Evolutionary conservation across 2,329 filamentous ascomycete genomes (phyloP).

Genomic region (Eutypa lata): DNA sequence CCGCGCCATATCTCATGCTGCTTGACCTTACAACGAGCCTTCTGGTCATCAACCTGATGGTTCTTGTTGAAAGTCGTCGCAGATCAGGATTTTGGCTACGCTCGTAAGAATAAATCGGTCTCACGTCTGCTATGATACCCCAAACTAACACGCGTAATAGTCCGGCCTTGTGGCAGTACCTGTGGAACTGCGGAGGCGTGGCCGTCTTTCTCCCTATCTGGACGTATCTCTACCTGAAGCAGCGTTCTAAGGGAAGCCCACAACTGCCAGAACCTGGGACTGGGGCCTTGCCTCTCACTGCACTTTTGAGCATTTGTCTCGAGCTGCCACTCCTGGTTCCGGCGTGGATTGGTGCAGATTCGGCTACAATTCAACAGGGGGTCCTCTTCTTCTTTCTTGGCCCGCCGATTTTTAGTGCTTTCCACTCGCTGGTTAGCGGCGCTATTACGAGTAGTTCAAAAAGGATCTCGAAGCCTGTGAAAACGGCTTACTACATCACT

Average conservation of each 20-base stretch:
- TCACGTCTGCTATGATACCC: too few species aligned
- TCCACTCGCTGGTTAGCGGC: not conserved
- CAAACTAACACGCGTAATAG: slow-evolving; percentile 1
- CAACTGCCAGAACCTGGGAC: not conserved
- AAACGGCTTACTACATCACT: slow-evolving; percentile 3
- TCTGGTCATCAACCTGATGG: slow-evolving; percentile 7
- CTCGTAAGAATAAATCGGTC: not conserved
- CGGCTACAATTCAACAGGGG: not conserved
- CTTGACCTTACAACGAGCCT: slow-evolving; percentile 1
- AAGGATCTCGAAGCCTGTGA: not conserved
- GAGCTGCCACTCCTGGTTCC: slow-evolving; percentile 2
- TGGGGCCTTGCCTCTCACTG: slow-evolving; percentile 3
- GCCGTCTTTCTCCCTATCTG: slow-evolving; percentile 7
- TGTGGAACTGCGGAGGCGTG: slow-evolving; percentile 3
- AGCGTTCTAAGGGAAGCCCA: not conserved
- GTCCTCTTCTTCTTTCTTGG: slow-evolving; percentile 2
- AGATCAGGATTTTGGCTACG: not conserved
- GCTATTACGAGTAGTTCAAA: not conserved
- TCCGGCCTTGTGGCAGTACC: slow-evolving; percentile 3
- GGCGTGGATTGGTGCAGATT: not conserved
- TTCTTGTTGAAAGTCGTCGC: slow-evolving; percentile 6
- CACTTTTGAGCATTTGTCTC: slow-evolving; percentile 1
- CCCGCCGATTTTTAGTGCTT: not conserved
- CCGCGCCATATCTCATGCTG: slow-evolving; percentile 3
- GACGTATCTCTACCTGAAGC: slow-evolving; percentile 1